Evolutionary conservation across 2,329 filamentous ascomycete genomes (phyloP).

Genomic region (Aspergillus sp.): DNA sequence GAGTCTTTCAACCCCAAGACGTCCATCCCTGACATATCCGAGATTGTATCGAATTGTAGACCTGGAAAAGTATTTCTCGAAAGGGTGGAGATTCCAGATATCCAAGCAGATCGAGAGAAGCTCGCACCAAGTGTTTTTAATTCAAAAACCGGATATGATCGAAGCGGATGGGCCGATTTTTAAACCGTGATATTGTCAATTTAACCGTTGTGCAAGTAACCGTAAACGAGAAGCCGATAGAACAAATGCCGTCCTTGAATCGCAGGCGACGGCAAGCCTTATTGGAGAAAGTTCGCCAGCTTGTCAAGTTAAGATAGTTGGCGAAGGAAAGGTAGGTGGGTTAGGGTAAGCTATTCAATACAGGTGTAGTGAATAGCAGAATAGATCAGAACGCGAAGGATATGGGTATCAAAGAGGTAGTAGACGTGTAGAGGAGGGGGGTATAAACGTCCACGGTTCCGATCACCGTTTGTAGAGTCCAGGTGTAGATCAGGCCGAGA

Average conservation of each 20-base stretch:
- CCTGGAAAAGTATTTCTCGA: no score
- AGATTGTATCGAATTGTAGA: background rate
- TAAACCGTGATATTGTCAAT: conserved; percentile 18
- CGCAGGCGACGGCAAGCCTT: conserved; percentile 29
- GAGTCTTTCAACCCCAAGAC: conserved; percentile 37
- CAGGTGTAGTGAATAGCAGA: background rate
- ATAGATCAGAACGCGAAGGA: background rate
- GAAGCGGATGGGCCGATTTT: conserved; percentile 7
- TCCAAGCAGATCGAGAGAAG: conserved; percentile 7
- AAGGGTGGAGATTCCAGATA: conserved; percentile 1
- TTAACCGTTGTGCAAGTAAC: conserved; percentile 27
- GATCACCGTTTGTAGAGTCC: conserved; percentile 21
- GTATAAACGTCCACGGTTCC: conserved; percentile 14
- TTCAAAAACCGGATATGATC: conserved; percentile 9
- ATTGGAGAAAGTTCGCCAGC: conserved; percentile 19
- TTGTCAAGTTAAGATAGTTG: conserved; percentile 10
- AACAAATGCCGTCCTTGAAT: conserved; percentile 25
- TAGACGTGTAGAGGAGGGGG: conserved; percentile 2
- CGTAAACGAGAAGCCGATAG: conserved; percentile 25
- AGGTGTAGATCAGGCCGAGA: conserved; percentile 16
- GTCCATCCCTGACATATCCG: conserved; percentile 42
- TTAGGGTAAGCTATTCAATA: no score
- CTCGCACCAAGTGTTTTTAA: conserved; percentile 4
- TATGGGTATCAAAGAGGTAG: conserved; percentile 1
- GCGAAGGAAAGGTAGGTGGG: background rate